A percentile compares a stretch with the other conserved stretches of the same genome.
These are phyloP conservation scores for Cokeromyces recurvatus DNA, from an alignment of 371 early-diverging fungal species.

Conservation along the genomic window DNA sequence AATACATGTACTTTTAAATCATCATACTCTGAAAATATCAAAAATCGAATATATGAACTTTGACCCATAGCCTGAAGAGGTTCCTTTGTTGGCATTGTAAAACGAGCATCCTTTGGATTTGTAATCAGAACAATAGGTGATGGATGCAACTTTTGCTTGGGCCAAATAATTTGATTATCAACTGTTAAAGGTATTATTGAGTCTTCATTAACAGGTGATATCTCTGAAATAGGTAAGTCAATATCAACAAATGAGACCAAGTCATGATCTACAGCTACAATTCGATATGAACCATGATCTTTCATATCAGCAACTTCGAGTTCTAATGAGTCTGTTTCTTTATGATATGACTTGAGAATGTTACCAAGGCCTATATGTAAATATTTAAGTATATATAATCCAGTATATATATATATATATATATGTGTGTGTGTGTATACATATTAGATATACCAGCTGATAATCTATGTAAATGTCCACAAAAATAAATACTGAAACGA, in stretches of 20 bases:
- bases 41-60: conserved; percentile 72
- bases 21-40: conserved; percentile 55
- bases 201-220: conserved; percentile 34
- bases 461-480: conserved; percentile 86
- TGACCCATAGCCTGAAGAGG: conserved; percentile 53
- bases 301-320: conserved; percentile 89
- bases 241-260: conserved; percentile 79
- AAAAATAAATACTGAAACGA: conserved; percentile 71
- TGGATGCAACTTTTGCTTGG: conserved; percentile 16
- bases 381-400: not conserved
- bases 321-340: conserved; percentile 61
- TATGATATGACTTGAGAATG: conserved; percentile 59
- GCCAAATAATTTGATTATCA: conserved; percentile 14
- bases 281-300: conserved; percentile 73
- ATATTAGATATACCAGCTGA: conserved; percentile 40
- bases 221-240: conserved; percentile 48
- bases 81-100: conserved; percentile 65
- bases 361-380: conserved; percentile 54
- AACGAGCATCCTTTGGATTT: conserved; percentile 85
- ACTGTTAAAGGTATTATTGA: conserved; percentile 3
- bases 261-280: conserved; percentile 86
- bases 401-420: too few species aligned
- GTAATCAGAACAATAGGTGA: conserved; percentile 83
- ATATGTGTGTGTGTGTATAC: too few species aligned
- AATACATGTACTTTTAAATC: conserved; percentile 49